Evolutionary conservation across 331 rosid species (phyloP).

Genomic region (Saraca asoca): DNA sequence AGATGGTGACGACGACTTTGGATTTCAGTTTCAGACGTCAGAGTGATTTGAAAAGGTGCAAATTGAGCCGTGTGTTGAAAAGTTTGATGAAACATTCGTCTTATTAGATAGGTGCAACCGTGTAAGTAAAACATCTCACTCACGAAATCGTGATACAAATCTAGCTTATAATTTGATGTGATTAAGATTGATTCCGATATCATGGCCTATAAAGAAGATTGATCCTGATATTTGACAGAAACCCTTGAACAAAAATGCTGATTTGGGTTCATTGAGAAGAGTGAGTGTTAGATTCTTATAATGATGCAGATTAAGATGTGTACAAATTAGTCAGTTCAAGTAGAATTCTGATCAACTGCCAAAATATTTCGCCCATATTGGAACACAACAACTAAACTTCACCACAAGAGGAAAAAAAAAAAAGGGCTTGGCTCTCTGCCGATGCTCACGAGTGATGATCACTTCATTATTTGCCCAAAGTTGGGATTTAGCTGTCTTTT

Average conservation of each 20-base stretch:
- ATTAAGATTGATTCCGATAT: slow-evolving; percentile 49
- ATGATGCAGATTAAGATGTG: not conserved
- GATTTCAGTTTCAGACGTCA: slow-evolving; percentile 1
- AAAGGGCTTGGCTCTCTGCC: slow-evolving; percentile 1
- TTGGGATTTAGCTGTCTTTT: slow-evolving; percentile 49
- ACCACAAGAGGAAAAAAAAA: no score
- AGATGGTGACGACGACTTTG: slow-evolving; percentile 7
- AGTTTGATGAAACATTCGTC: slow-evolving; percentile 38
- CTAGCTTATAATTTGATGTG: slow-evolving; percentile 38
- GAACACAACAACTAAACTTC: slow-evolving; percentile 35
- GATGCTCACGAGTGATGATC: slow-evolving; percentile 8
- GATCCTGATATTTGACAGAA: slow-evolving; percentile 47
- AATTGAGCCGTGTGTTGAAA: slow-evolving; percentile 32
- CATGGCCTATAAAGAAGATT: slow-evolving; percentile 12
- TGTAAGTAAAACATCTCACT: slow-evolving; percentile 53
- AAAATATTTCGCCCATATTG: slow-evolving; percentile 38
- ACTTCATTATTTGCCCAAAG: slow-evolving; percentile 38
- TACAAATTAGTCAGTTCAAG: slow-evolving; percentile 27
- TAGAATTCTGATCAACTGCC: slow-evolving; percentile 8
- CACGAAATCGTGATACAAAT: slow-evolving; percentile 37
- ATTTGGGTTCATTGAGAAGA: slow-evolving; percentile 34
- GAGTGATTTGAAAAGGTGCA: slow-evolving; percentile 34
- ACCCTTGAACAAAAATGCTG: slow-evolving; percentile 28
- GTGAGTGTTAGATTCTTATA: not conserved
- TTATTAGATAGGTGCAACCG: slow-evolving; percentile 20